phyloP scores from a whole-genome alignment of 2,329 filamentous ascomycete species.

The Aspergillus sp. region DNA sequence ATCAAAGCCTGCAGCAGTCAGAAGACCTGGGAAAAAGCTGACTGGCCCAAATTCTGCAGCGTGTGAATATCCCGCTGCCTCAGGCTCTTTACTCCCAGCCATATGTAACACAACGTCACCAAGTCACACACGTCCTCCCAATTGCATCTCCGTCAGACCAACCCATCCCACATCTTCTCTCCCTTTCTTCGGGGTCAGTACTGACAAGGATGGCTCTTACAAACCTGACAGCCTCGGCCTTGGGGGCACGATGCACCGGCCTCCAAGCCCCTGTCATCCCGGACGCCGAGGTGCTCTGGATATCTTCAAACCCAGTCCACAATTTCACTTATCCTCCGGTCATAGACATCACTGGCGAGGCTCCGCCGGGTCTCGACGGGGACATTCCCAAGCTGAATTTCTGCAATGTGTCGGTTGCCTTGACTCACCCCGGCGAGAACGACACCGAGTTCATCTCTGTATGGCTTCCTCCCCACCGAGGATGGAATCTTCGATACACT shows the following conservation, averaged over 20 bases:
- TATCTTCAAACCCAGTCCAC: background rate
- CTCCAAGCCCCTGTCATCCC: background rate
- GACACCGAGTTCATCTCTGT: background rate
- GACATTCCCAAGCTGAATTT: background rate
- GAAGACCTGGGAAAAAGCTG: background rate
- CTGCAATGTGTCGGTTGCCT: conserved; percentile 6
- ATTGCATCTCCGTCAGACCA: background rate
- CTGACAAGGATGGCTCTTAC: background rate
- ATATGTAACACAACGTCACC: background rate
- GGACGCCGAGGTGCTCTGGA: background rate
- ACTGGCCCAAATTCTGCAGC: background rate
- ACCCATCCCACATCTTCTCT: background rate
- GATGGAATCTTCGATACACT: conserved; percentile 10
- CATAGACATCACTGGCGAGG: background rate
- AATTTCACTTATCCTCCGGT: background rate
- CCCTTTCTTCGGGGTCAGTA: background rate
- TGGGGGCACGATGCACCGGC: background rate
- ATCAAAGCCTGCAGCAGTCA: too few relatives aligned
- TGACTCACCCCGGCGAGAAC: conserved; percentile 4
- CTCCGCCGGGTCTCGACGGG: background rate
- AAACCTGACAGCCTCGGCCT: background rate
- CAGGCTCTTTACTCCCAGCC: background rate
- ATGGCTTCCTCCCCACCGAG: background rate
- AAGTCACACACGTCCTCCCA: background rate
- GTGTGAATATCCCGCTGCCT: background rate